Evolutionary conservation across 371 early-diverging fungal species (phyloP), one percentile per base, ranked within the genome.

Genomic region (Rhizopus delemar): DNA sequence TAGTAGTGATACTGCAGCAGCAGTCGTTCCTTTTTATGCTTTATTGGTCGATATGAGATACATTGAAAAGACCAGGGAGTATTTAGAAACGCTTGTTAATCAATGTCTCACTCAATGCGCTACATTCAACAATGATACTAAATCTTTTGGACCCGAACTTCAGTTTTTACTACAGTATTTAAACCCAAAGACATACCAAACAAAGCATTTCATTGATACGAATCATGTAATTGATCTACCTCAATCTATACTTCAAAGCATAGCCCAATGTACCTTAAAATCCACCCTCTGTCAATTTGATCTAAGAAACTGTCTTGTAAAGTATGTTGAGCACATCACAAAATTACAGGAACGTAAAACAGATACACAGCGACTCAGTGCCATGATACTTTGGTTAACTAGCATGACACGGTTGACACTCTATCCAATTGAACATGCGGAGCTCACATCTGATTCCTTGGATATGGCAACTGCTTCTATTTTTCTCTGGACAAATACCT

Each of bases 341-440:
- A 77, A 75, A 45, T 45, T 82, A 0, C 78, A 82, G 51, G 69
- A 79, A 9, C 57, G 66, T 34, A 29, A 58, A 7, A 67, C 77
- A n/a, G 71, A 69, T 6, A 56, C 66, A 11, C 75, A 69, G 32
- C 59, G 32, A n/a, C 12, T 75, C 4, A 73, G 77, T 36, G 63
- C 74, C 3, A 58, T 74, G n/a, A 68, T 64, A 32, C 69, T 83
- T 15, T 85, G 86, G 86, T 56, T 82, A 7, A 72, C 84, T 0
- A 82, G 82, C 1, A 63, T 83, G 45, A 75, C 77, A 52, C 73
- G 86, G 29, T 63, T 82, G 22, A 74, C 73, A 4, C 33, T 83
- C 3, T 76, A 80, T 38, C 69, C 82, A 3, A 59, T 81, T 13
- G 77, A 83, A 41, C 60, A 76, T 43, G 68, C 68, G 12, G 68